A percentile compares a stretch with the other conserved stretches of the same genome.
Conservation (phyloP, 2,329 filamentous ascomycete genomes). For the Penicillium sp. region DNA sequence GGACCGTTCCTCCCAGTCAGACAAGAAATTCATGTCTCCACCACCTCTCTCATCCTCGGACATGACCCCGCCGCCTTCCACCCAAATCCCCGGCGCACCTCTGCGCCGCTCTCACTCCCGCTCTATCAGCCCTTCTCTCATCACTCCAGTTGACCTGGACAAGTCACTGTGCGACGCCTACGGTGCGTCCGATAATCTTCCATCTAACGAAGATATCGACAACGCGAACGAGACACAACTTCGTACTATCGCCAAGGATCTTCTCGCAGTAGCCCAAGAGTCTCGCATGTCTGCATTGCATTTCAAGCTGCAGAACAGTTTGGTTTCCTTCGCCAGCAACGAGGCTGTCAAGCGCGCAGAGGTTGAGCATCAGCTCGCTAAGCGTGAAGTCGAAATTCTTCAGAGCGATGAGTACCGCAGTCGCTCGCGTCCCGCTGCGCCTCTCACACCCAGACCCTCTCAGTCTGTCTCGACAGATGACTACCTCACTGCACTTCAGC, state of each 20-base stretch:
- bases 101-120: constrained; percentile 43
- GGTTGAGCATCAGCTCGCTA: constrained; percentile 91
- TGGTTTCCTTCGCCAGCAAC: constrained; percentile 80
- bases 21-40: constrained; percentile 45
- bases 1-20: constrained; percentile 38
- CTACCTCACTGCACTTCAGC: constrained; percentile 62
- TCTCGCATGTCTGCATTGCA: constrained; percentile 84
- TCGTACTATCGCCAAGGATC: constrained; percentile 57
- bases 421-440: constrained; percentile 60
- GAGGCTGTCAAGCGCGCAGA: constrained; percentile 84
- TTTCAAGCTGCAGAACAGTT: constrained; percentile 85
- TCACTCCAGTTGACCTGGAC: constrained; percentile 55
- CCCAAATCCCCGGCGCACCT: constrained; percentile 55
- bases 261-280: constrained; percentile 62
- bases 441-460: constrained; percentile 41
- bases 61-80: constrained; percentile 68
- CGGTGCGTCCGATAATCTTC: constrained; percentile 48
- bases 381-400: constrained; percentile 82
- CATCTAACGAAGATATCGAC: constrained; percentile 57
- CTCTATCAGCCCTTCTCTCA: constrained; percentile 35
- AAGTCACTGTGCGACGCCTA: constrained; percentile 47
- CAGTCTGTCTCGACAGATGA: constrained; percentile 50
- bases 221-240: constrained; percentile 57
- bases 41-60: constrained; percentile 52
- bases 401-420: constrained; percentile 73